A percentile compares a stretch with the other conserved stretches of the same genome.
Conservation (phyloP, 768 basidiomycete genomes). For the Coprinopsis sp. region DNA sequence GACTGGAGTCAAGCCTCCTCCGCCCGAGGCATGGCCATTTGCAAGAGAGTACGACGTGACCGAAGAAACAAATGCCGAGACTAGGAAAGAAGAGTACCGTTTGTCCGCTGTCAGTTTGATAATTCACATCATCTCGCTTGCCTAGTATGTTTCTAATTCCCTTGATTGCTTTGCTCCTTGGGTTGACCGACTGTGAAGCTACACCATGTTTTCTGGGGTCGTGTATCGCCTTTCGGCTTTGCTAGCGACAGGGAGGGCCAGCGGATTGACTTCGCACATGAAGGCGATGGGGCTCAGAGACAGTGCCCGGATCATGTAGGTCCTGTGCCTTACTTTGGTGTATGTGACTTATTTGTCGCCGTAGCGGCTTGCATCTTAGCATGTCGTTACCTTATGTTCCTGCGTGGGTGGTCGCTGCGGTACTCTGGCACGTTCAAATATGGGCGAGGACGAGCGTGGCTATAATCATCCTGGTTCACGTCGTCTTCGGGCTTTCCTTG, state of each 20-base stretch:
- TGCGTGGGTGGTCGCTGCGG: constrained; percentile 64
- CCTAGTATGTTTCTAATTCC: too few species aligned
- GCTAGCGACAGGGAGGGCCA: constrained; percentile 61
- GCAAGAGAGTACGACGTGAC: too few species aligned
- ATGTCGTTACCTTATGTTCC: constrained; percentile 67
- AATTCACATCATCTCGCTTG: too few species aligned
- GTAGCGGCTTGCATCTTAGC: constrained; percentile 65
- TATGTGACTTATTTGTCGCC: constrained; percentile 20
- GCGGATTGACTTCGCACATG: constrained; percentile 63
- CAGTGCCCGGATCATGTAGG: constrained; percentile 59
- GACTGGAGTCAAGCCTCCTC: too few species aligned
- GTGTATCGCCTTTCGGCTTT: constrained; percentile 75
- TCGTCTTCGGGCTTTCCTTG: constrained; percentile 62
- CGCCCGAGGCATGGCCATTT: too few species aligned
- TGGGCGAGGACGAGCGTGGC: constrained; percentile 57
- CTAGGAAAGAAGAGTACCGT: too few species aligned
- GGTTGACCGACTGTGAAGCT: too few species aligned
- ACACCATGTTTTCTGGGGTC: constrained; percentile 69
- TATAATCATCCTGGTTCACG: constrained; percentile 59
- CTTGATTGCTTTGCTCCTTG: too few species aligned
- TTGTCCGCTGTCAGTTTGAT: too few species aligned
- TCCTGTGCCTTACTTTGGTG: not conserved
- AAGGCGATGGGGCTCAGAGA: constrained; percentile 77
- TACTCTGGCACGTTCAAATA: constrained; percentile 63
- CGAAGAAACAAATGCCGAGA: too few species aligned